phyloP scores from a whole-genome alignment of 2,329 filamentous ascomycete species.

The Pleurostoma richardsiae region DNA sequence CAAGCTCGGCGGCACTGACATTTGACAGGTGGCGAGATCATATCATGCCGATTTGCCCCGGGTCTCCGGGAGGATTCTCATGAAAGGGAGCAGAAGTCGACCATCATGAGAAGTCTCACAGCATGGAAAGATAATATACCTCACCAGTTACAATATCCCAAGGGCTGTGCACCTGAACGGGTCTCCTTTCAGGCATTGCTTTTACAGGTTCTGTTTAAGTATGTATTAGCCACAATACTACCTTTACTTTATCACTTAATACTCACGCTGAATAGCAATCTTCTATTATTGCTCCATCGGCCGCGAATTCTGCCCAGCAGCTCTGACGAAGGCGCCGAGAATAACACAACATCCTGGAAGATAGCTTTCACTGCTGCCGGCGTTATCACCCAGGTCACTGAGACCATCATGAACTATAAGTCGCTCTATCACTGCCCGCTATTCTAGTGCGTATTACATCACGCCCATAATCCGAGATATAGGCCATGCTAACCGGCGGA shows the following conservation, averaged over 20 bases:
- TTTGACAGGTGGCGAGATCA: no score
- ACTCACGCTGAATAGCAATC: not conserved
- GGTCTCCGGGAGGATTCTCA: not conserved
- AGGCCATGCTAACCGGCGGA: not conserved
- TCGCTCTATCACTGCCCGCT: slow-evolving; percentile 3
- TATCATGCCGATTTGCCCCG: no score
- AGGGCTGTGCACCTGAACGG: not conserved
- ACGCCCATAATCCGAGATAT: no score
- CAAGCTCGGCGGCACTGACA: no score
- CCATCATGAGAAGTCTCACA: slow-evolving; percentile 1
- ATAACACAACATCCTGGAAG: not conserved
- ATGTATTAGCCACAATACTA: not conserved
- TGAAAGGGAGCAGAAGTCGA: not conserved
- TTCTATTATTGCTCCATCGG: slow-evolving; percentile 1
- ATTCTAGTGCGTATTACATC: not conserved
- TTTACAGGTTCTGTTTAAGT: slow-evolving; percentile 1
- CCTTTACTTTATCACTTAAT: no score
- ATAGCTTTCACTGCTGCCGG: slow-evolving; percentile 1
- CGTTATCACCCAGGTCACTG: slow-evolving; percentile 1
- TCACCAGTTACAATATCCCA: not conserved
- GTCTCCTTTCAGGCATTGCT: not conserved
- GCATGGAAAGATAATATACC: slow-evolving; percentile 1
- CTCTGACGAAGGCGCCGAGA: not conserved
- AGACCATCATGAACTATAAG: slow-evolving; percentile 2
- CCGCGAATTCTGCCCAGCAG: not conserved